Evolutionary conservation across 2,329 filamentous ascomycete genomes (phyloP), one percentile per base, ranked within the genome.

Genomic region (Pyrenochaeta sp.): DNA sequence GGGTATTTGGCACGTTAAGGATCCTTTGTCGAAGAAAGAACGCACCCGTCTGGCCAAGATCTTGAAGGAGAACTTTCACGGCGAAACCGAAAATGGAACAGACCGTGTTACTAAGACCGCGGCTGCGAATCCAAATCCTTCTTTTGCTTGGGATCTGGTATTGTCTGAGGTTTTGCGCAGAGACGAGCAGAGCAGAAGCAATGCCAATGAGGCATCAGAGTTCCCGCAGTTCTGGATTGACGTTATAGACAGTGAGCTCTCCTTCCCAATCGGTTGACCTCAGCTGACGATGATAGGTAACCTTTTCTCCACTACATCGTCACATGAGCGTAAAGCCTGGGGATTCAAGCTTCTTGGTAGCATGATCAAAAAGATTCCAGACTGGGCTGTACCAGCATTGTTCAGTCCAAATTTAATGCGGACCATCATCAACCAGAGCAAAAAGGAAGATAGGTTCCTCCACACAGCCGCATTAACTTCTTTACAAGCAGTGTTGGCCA

Each of bases 331-430:
- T 54, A 98, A 97, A 77, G 92, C 92, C 71, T 93, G 92, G 77
- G 95, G 95, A 0, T 94, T 98, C 78, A 88, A 93, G 69, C 85
- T 98, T 2, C 92, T 97, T 70, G 88, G 90, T 68, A 91, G 90
- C 71, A 86, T 93, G 67, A 79, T 97, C 3, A 80, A 82, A 32
- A 82, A 79, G 37, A 80, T 80, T 69, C 73, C 86, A 76, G 62
- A 76, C 61, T 62, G 81, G 73, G 55, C 85, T 83, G 67, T 85
- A 80, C 51, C 83, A 76, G 62, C 83, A 8, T 81, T 97, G 0
- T 96, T 98, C 74, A 93, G 91, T 68, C 88, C 89, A 61, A 96
- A 97, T 68, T 81, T 97, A 24, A 88, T 96, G 79, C 85, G 88
- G 48, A 72, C 72, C 9, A 47, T 75, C 6, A 69, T 74, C 46